Evolutionary conservation across 306 rosid genomes (phyloP), one percentile per base, ranked within the genome.

Genomic region (Aeschynomene evenia): DNA sequence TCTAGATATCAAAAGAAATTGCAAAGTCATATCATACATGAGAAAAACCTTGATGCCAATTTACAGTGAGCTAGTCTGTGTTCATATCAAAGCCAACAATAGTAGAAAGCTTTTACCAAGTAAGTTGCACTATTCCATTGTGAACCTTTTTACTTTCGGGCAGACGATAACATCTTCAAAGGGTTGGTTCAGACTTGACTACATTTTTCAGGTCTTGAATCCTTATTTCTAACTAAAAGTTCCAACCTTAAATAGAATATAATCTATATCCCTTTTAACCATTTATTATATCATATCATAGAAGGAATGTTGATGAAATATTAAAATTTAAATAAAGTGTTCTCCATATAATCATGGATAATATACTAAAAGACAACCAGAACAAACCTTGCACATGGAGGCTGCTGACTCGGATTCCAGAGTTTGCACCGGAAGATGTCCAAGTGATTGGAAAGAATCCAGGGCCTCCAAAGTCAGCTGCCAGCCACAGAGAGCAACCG

Each of bases 401-500:
- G 99, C 99, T 31, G 96, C 99, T 36, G 99, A 95, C 72, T 95
- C 97, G 16, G 99, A 95, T 80, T 95, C 89, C 68, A 81, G 77
- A 11, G 88, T 84, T 69, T 85, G 97, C 83, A 87, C 81, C 10
- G 96, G 95, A 60, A 78, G 78, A 68, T 84, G 85, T 72, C 96
- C 97, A 48, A 84, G 79, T 3, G 89, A 89, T 64, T 81, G 92
- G 77, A 94, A 80, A 54, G 87, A 86, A 77, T 94, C 97, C 37
- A 94, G 84, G 52, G 97, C 95, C 74, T 95, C 96, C 57, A 95
- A 79, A 10, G 99, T 91, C 83, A 95, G 86, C 84, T 91, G 97
- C 99, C 99, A 95, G 48, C 99, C 97, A 71, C 89, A 87, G 62
- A 86, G 85, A 65, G 97, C 97, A 64, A 86, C 61, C 54, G 79